Evolutionary conservation across 164 flowering plant genomes (phyloP).

Genomic region (Vitis rupestris): DNA sequence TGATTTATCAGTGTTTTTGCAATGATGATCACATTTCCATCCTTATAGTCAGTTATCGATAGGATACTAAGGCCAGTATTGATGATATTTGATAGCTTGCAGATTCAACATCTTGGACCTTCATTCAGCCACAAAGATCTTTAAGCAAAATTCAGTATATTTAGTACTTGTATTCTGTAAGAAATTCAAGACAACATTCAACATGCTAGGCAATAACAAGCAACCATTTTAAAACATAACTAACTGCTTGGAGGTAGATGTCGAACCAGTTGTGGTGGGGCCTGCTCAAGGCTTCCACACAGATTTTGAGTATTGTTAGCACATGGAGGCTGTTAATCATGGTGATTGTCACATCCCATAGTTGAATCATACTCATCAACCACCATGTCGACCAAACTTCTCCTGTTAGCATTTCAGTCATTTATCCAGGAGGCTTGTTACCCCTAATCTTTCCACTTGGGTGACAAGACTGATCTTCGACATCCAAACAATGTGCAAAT

Average conservation of each 20-base stretch:
- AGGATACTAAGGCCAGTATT: too few species aligned
- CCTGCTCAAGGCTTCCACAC: conserved; percentile 37
- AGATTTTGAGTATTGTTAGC: conserved; percentile 28
- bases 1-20: too few species aligned
- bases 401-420: conserved; percentile 7
- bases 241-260: not conserved
- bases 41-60: too few species aligned
- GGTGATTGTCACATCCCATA: conserved; percentile 14
- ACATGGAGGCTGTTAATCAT: conserved; percentile 31
- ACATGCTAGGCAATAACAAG: too few species aligned
- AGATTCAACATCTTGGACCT: too few species aligned
- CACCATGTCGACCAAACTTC: conserved; percentile 17
- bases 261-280: conserved; percentile 23
- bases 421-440: conserved; percentile 10
- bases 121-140: too few species aligned
- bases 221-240: not conserved
- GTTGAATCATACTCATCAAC: conserved; percentile 23
- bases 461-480: conserved; percentile 5
- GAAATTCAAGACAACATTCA: too few species aligned
- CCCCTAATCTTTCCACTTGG: conserved; percentile 26
- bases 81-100: too few species aligned
- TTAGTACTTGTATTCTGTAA: too few species aligned
- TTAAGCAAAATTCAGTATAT: too few species aligned
- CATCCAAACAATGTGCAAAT: not conserved
- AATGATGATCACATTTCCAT: too few species aligned